A percentile compares a stretch with the other conserved stretches of the same genome.
phyloP scores from a whole-genome alignment of 2,329 filamentous ascomycete species.

The Pseudocercospora eumusae region DNA sequence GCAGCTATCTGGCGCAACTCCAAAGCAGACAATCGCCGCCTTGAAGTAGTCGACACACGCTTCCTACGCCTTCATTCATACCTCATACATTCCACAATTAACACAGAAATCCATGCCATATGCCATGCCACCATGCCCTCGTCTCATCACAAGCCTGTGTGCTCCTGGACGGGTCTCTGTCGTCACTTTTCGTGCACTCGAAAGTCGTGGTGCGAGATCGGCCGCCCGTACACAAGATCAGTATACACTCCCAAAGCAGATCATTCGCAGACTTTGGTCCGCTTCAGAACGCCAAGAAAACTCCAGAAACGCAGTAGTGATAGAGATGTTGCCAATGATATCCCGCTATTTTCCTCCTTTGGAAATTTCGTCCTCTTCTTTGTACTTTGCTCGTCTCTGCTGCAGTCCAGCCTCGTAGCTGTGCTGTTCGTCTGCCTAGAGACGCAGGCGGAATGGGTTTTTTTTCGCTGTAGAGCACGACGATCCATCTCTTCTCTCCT shows the following conservation, averaged over 20 bases:
- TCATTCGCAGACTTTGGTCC: neutral
- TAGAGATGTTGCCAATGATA: slow-evolving; percentile 1
- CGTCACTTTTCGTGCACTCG: slow-evolving; percentile 7
- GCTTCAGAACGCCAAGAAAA: neutral
- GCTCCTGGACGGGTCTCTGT: slow-evolving; percentile 2
- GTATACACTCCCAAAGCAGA: neutral
- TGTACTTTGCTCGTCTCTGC: neutral
- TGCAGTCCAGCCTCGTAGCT: slow-evolving; percentile 2
- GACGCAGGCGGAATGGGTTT: neutral
- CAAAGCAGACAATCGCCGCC: neutral
- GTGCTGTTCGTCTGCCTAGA: slow-evolving; percentile 9
- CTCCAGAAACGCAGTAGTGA: neutral
- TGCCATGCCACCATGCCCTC: neutral
- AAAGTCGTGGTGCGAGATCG: slow-evolving; percentile 2
- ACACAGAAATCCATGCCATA: neutral
- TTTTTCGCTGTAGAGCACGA: neutral
- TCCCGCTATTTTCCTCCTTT: neutral
- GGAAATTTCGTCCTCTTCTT: neutral
- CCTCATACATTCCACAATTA: neutral
- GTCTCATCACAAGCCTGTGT: neutral
- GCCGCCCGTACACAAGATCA: neutral
- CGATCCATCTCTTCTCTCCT: neutral
- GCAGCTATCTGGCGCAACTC: slow-evolving; percentile 4
- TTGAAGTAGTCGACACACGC: neutral
- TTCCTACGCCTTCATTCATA: neutral